phyloP scores from a whole-genome alignment of 148 eudicot genomes.

The Spergularia marina region DNA sequence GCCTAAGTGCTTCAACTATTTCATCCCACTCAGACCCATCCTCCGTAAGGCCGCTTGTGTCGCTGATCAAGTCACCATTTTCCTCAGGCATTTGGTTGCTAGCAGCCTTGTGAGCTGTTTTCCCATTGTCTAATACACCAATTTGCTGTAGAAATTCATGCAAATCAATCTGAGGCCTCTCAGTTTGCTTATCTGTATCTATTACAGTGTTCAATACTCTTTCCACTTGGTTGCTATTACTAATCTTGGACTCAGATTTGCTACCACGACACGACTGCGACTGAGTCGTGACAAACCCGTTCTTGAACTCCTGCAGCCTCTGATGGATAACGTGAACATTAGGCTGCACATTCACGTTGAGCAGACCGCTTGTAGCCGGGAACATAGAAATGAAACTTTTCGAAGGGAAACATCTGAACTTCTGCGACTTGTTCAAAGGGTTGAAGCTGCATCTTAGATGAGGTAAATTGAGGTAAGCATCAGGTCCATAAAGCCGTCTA shows the following conservation, averaged over 20 bases:
- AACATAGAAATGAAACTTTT: constrained; percentile 44
- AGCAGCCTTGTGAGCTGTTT: constrained; percentile 1
- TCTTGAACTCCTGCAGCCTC: constrained; percentile 73
- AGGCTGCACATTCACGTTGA: constrained; percentile 77
- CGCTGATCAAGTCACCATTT: constrained; percentile 23
- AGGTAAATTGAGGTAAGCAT: constrained; percentile 81
- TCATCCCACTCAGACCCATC: constrained; percentile 60
- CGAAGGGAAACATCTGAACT: constrained; percentile 62
- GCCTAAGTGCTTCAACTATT: constrained; percentile 47
- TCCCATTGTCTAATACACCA: constrained; percentile 56
- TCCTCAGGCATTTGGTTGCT: constrained; percentile 17
- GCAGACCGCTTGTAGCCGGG: constrained; percentile 45
- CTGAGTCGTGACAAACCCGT: background rate
- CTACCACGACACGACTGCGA: constrained; percentile 27
- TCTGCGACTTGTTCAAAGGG: constrained; percentile 70
- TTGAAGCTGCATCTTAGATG: constrained; percentile 69
- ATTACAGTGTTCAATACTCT: constrained; percentile 10
- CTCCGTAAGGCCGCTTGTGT: constrained; percentile 20
- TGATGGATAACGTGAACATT: constrained; percentile 77
- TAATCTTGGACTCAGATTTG: constrained; percentile 20
- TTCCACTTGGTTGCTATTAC: constrained; percentile 3
- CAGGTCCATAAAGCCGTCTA: constrained; percentile 76
- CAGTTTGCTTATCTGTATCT: constrained; percentile 13
- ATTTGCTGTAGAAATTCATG: constrained; percentile 79
- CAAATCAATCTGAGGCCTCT: constrained; percentile 88